Percentiles rank a stretch among this genome's conserved stretches.
These are phyloP conservation scores for Candolleomyces aberdarensis DNA, from an alignment of 768 basidiomycete species.

Conservation along the genomic window DNA sequence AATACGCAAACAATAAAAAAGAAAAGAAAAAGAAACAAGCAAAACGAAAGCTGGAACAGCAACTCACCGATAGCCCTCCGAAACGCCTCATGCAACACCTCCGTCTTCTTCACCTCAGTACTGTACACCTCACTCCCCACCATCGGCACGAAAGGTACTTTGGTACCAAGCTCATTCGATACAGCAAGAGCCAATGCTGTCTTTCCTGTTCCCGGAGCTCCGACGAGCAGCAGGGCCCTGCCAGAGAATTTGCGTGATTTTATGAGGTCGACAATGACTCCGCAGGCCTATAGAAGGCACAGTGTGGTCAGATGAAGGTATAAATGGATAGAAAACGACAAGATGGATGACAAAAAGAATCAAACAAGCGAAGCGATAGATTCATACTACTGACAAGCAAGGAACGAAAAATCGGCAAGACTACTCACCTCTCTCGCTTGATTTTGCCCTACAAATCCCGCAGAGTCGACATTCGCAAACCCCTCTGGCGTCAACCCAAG, in stretches of 20 bases:
- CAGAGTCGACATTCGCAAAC: constrained; percentile 62
- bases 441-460: constrained; percentile 89
- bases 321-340: too few relatives aligned
- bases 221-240: constrained; percentile 86
- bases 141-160: constrained; percentile 98
- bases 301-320: too few relatives aligned
- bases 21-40: background rate
- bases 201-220: constrained; percentile 97
- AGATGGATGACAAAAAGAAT: too few relatives aligned
- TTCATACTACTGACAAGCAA: too few relatives aligned
- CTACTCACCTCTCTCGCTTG: constrained; percentile 80
- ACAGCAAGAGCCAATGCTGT: constrained; percentile 96
- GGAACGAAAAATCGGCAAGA: too few relatives aligned
- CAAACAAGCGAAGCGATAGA: too few relatives aligned
- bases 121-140: constrained; percentile 97
- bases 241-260: constrained; percentile 94
- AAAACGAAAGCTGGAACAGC: background rate
- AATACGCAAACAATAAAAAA: too few relatives aligned
- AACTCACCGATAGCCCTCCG: constrained; percentile 89
- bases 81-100: constrained; percentile 93
- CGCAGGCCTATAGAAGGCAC: constrained; percentile 67
- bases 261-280: constrained; percentile 84
- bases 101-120: constrained; percentile 98
- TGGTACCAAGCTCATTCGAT: constrained; percentile 89
- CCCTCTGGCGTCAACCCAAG: constrained; percentile 88